A percentile compares a stretch with the other conserved stretches of the same genome.
Conservation (phyloP, 1,284 basidiomycete species). For the Phaffia rhodozyma region DNA sequence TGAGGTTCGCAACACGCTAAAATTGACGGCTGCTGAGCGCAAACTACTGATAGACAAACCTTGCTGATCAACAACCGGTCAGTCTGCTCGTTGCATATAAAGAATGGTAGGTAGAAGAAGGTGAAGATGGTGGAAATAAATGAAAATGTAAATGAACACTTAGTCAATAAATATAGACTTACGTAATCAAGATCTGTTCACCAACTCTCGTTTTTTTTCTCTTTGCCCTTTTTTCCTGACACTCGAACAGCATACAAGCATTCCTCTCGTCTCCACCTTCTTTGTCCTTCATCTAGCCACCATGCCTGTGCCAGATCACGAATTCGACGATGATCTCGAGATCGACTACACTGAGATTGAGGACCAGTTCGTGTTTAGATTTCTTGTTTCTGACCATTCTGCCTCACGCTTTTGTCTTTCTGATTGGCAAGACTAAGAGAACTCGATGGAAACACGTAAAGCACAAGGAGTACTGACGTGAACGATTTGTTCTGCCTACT, state of each 20-base stretch:
- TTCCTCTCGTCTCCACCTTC: background rate
- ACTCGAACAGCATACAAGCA: background rate
- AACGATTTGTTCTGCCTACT: conserved; percentile 6
- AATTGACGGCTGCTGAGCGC: no score
- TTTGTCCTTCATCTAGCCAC: background rate
- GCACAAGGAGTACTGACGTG: background rate
- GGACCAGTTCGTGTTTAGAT: conserved; percentile 50
- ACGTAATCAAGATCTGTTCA: no score
- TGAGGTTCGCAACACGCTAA: no score
- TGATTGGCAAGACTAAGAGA: background rate
- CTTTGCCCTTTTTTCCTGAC: background rate
- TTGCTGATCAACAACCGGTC: no score
- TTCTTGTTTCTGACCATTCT: background rate
- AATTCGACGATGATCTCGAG: conserved; percentile 46
- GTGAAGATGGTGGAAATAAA: no score
- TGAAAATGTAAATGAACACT: no score
- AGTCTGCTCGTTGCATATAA: no score
- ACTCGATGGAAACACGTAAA: background rate
- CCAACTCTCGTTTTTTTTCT: background rate
- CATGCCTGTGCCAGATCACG: conserved; percentile 16
- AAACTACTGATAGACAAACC: no score
- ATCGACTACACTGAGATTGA: conserved; percentile 94
- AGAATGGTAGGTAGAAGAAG: no score
- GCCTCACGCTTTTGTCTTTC: background rate
- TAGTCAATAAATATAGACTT: no score